Evolutionary conservation across 1,284 basidiomycete genomes (phyloP), one percentile per base, ranked within the genome.

Genomic region (Entoloma clypeatum): DNA sequence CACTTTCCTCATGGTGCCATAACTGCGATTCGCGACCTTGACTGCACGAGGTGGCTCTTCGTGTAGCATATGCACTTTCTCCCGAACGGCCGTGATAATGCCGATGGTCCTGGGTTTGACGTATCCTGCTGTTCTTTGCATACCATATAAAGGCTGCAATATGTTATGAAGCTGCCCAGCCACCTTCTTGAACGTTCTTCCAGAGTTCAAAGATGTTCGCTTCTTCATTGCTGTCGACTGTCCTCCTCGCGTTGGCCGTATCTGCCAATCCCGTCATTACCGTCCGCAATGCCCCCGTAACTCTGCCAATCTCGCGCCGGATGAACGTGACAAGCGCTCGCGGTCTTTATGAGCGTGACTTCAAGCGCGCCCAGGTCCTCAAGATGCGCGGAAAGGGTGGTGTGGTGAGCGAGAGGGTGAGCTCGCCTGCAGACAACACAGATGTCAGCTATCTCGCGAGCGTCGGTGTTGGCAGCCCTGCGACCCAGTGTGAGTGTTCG

Each of bases 381-480:
- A 67, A 61, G 43, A 58, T 68, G 18, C 66, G 64, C 6, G 67
- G 50, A 43, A 5, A 47, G 50, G 8, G 55, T 59, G 22, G 50
- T 62, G 42, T n/a, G 50, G 50, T 13, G 61, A 58, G 35, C 25
- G 50, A 69, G 7, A 50, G 66, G 32, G 57, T 67, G 46, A 67
- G 64, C 38, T 60, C 61, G 55, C 54, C 44, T 5, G 70, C 72
- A 18, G 67, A 67, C 38, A 77, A 79, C 41, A 58, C 65, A 36
- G 68, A 58, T 39, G 70, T 75, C 26, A 65, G 64, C 26, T 82
- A 83, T 59, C 63, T 72, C 34, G 71, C 74, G 1, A 56, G 62
- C 3, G 68, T 82, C 36, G 75, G 74, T 27, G 74, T 84, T 31
- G 82, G 81, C 27, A 71, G 50, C 47, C 80, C 80, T 5, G 59